phyloP scores from a whole-genome alignment of 495 filamentous ascomycete species.

The Glonium stellatum region DNA sequence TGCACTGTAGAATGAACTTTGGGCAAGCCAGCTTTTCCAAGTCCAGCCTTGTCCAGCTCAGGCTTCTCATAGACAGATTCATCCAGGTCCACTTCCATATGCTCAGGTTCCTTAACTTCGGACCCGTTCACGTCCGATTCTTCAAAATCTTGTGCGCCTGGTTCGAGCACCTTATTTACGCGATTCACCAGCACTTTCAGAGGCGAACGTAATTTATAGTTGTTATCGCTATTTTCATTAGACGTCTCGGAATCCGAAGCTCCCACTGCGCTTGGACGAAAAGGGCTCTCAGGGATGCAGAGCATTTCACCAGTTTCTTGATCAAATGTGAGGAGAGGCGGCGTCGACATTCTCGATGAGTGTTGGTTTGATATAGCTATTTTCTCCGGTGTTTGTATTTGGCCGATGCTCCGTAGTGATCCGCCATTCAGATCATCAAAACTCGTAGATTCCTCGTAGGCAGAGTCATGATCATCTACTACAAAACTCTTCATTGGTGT shows the following conservation, averaged over 20 bases:
- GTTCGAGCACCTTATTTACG: not conserved
- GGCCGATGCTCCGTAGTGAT: not conserved
- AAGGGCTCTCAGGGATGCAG: not conserved
- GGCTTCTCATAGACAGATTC: no score
- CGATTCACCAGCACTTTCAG: not conserved
- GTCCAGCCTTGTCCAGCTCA: no score
- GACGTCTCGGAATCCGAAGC: not conserved
- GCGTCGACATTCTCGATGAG: not conserved
- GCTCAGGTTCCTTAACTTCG: no score
- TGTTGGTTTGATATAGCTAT: not conserved
- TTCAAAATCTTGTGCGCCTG: not conserved
- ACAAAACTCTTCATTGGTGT: not conserved
- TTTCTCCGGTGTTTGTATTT: not conserved
- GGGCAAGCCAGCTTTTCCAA: no score
- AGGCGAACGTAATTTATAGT: not conserved
- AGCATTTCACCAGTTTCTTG: slow-evolving; percentile 1
- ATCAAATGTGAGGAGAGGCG: not conserved
- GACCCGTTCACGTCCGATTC: not conserved
- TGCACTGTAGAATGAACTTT: no score
- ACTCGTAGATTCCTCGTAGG: not conserved
- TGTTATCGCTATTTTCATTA: not conserved
- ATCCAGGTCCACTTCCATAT: no score
- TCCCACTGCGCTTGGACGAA: not conserved
- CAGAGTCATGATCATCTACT: not conserved
- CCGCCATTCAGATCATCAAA: not conserved